phyloP scores from a whole-genome alignment of 1,284 basidiomycete species.

The Pascua guehoae region DNA sequence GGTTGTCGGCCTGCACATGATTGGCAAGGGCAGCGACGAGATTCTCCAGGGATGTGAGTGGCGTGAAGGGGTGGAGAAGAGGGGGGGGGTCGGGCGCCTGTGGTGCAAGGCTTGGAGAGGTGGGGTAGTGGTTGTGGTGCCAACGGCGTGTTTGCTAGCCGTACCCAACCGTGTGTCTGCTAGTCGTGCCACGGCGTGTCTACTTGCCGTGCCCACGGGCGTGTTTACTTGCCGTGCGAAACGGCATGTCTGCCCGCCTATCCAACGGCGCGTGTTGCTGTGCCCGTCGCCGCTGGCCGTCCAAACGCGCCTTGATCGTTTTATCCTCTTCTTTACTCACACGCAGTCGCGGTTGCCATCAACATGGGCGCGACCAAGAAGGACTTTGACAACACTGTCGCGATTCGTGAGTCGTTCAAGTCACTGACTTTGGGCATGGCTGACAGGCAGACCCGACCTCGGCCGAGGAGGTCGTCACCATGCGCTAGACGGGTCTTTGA shows the following conservation, averaged over 20 bases:
- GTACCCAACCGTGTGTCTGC: too few species aligned
- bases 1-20: conserved; percentile 90
- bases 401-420: conserved; percentile 61
- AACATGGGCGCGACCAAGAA: conserved; percentile 89
- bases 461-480: conserved; percentile 48
- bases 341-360: conserved; percentile 69
- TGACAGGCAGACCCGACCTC: conserved; percentile 42
- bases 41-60: conserved; percentile 74
- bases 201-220: too few species aligned
- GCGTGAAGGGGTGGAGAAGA: too few species aligned
- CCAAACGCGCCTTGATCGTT: not conserved
- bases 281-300: too few species aligned
- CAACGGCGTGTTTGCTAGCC: too few species aligned
- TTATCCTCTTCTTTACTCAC: not conserved
- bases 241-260: too few species aligned
- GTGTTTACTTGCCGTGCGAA: too few species aligned
- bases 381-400: conserved; percentile 83
- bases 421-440: not conserved
- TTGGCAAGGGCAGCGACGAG: conserved; percentile 87
- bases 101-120: too few species aligned
- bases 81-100: not conserved
- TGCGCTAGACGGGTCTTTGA: conserved; percentile 24
- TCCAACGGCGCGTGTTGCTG: too few species aligned
- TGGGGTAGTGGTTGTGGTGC: too few species aligned
- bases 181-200: too few species aligned